These are phyloP conservation scores for Flaveria ramosissima DNA, from an alignment of 129 eudicot species.

Conservation along the genomic window DNA sequence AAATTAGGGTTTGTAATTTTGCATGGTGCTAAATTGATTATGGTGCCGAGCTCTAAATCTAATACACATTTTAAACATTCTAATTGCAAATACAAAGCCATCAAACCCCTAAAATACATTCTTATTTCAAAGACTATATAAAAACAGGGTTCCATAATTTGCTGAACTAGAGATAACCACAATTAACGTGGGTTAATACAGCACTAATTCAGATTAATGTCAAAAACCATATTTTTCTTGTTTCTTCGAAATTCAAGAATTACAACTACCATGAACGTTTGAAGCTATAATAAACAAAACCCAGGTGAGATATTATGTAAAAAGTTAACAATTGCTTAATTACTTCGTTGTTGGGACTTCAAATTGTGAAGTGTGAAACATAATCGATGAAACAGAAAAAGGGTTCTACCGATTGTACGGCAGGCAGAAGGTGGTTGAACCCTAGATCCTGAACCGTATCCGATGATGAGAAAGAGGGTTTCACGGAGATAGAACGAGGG, in stretches of 20 bases:
- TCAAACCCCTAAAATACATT: too few relatives aligned
- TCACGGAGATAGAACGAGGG: constrained; percentile 31
- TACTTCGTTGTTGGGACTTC: constrained; percentile 19
- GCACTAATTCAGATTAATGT: constrained; percentile 7
- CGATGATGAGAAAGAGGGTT: constrained; percentile 21
- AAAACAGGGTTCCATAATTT: constrained; percentile 3
- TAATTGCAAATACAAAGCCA: constrained; percentile 11
- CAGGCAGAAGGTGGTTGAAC: constrained; percentile 21
- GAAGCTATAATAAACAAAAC: constrained; percentile 23
- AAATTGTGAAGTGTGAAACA: background rate
- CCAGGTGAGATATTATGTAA: background rate
- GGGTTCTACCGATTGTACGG: constrained; percentile 30
- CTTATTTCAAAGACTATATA: background rate
- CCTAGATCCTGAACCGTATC: constrained; percentile 39
- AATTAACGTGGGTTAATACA: too few relatives aligned
- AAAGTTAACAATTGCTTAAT: too few relatives aligned
- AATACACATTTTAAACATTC: background rate
- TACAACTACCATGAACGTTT: constrained; percentile 23
- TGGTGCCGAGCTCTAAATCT: background rate
- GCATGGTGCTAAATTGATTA: background rate
- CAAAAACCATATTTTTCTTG: background rate
- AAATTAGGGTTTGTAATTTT: constrained; percentile 13
- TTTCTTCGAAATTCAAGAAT: constrained; percentile 1
- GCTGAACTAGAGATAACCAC: too few relatives aligned
- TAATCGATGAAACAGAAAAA: constrained; percentile 29